Conservation (phyloP, 257 asterid species). For the Thymus quinquecostatus region DNA sequence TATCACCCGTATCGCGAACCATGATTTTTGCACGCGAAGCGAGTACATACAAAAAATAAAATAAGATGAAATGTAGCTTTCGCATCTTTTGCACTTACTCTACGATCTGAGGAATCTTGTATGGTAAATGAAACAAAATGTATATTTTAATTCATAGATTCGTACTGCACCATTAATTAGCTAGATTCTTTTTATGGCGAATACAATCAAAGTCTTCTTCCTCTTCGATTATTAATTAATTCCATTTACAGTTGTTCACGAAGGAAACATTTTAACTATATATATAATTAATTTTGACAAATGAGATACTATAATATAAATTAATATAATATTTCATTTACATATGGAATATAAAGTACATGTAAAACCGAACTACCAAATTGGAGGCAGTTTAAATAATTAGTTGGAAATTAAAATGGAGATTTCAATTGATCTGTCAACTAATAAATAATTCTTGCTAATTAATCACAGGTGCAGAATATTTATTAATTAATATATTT, state of each 20-base stretch:
- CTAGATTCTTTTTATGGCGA: conserved; percentile 6
- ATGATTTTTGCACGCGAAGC: too few species aligned
- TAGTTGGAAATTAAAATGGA: too few species aligned
- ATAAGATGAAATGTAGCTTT: too few species aligned
- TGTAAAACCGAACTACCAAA: background rate
- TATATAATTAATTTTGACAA: background rate
- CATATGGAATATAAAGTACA: background rate
- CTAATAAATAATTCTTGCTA: too few species aligned
- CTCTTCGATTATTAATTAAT: background rate
- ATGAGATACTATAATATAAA: background rate
- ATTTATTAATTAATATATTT: too few species aligned
- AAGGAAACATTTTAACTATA: background rate
- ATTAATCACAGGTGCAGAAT: too few species aligned
- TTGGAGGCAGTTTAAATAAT: background rate
- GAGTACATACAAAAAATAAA: too few species aligned
- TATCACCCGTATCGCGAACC: too few species aligned
- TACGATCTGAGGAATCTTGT: too few species aligned
- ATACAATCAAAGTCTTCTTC: conserved; percentile 3
- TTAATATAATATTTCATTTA: background rate
- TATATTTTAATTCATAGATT: background rate
- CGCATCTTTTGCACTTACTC: too few species aligned
- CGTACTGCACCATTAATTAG: background rate
- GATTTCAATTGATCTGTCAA: too few species aligned
- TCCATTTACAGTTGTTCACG: background rate
- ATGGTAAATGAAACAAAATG: too few species aligned